Base-by-base conservation (phyloP, 2,329 filamentous ascomycete species). In the Penicillium thymicola region DNA sequence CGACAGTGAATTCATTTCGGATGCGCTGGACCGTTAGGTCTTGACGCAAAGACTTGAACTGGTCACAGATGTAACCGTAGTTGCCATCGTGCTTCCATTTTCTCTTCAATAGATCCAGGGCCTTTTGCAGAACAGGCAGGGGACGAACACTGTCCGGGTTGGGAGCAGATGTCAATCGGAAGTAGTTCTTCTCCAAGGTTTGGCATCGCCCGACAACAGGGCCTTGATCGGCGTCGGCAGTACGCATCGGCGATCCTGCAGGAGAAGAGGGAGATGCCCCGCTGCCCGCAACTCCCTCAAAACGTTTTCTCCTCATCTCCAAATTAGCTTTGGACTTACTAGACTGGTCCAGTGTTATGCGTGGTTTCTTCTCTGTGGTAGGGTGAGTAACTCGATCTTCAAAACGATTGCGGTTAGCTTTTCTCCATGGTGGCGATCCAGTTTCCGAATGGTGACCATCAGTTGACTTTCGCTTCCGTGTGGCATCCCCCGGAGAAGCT, bases 21-120 rank as follows among this genome's bases (percentile, higher is more conserved):
- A 99, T 92, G 70, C 90, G 93, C 77, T 99, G 94, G 54, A 99
- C 94, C 38, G 94, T 99, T 73, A 99, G 83, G 79, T 99, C 94
- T 81, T 99, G 94, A 59, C 94, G 90, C 74, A 99, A 83, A 16
- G 94, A 97, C 76, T 99, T 99, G 82, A 99, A 96, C 82, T 99
- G 94, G 73, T 99, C 92, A 84, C 94, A 97, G 62, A 97, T 96
- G 77, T 97, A 99, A 65, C 86, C 87, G 76, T 99, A 99, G 77
- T 97, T 96, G 77, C 87, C 88, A 68, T 97, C 92, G 66, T 87
- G 85, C 71, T 87, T 89, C 94, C 94, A 99, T 78, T 96, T 97
- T 79, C 88, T 89, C 80, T 96, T 95, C 62, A 99, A 79, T 47
- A 95, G 79, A 65, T 95, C 90, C 74, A 99, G 77, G 6, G 93